Base-by-base conservation (phyloP, 495 filamentous ascomycete genomes). In the Talaromyces adpressus region DNA sequence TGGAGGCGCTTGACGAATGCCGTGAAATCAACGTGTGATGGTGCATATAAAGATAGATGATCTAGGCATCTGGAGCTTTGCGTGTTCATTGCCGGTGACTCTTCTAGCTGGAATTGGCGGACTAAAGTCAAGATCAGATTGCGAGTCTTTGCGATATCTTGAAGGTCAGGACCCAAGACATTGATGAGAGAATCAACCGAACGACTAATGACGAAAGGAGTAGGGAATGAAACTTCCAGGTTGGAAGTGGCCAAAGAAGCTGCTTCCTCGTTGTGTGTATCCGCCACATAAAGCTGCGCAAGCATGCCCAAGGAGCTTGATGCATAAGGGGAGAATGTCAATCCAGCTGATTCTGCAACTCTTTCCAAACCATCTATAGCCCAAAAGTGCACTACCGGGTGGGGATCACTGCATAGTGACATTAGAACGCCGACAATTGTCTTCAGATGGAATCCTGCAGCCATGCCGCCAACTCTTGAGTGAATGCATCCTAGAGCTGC, bases 121-220 rank as follows among this genome's bases (percentile, higher is more conserved):
- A 96, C 87, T 1, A 98, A 84, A 0, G 88, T 96, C 63, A 97
- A 79, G 58, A 98, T 95, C 23, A 98, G 79, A 69, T 97, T 92
- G 56, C 94, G 83, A 5, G 91, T 89, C 74, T 96, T 97, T n/a
- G 83, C 84, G 65, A 93, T 87, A 65, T 98, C 94, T 73, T 98
- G 94, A 6, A 99, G 78, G 69, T 98, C 95, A 0, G 94, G 94
- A 0, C 94, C 94, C 7, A 99, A 83, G 16, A 98, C 94, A 67
- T 97, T 97, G 75, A 99, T 91, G 6, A 96, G 78, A 30, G 93
- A 92, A 71, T 99, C 93, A n/a, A 97, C 86, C 65, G 92, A 91
- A 62, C 91, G 85, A 60, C 90, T 90, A 59, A 98, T 87, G 1
- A 93, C 88, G 11, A 90, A 87, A 2, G 89, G 83, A 1, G 92